Evolutionary conservation across 306 rosid species (phyloP).

Genomic region (Luffa aegyptiaca): DNA sequence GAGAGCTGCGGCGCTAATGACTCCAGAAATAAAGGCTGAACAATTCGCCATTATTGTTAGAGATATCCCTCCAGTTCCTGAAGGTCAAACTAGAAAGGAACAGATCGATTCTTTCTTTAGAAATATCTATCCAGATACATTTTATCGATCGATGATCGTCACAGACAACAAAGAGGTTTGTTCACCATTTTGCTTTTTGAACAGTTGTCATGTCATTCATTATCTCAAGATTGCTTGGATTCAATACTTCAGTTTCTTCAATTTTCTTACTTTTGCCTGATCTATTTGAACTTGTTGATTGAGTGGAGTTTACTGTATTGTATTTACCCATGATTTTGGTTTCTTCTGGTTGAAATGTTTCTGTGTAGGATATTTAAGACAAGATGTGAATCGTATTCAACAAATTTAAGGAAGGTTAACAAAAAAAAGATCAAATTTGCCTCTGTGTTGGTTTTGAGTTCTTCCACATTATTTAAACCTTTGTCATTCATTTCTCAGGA

Average conservation of each 20-base stretch:
- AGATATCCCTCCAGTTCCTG: slow-evolving; percentile 63
- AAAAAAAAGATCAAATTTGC: background rate
- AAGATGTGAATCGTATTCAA: background rate
- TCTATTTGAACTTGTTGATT: background rate
- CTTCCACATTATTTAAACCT: slow-evolving; percentile 5
- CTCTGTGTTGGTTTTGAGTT: background rate
- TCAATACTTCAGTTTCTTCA: background rate
- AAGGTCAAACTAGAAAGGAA: slow-evolving; percentile 61
- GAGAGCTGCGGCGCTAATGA: slow-evolving; percentile 51
- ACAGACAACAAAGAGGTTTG: slow-evolving; percentile 69
- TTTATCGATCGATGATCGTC: slow-evolving; percentile 71
- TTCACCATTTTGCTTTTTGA: background rate
- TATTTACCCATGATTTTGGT: background rate
- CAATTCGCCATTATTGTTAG: slow-evolving; percentile 79
- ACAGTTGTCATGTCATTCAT: background rate
- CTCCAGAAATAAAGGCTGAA: slow-evolving; percentile 57
- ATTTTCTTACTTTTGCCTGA: background rate
- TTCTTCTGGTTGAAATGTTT: background rate
- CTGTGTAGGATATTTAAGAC: background rate
- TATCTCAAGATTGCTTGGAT: background rate
- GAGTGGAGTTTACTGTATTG: background rate
- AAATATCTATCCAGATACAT: slow-evolving; percentile 56
- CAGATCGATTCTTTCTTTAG: slow-evolving; percentile 61
- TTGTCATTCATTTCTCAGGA: background rate
- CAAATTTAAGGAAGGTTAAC: background rate